Conservation (phyloP, 768 basidiomycete species). For the Russula dissimulans region DNA sequence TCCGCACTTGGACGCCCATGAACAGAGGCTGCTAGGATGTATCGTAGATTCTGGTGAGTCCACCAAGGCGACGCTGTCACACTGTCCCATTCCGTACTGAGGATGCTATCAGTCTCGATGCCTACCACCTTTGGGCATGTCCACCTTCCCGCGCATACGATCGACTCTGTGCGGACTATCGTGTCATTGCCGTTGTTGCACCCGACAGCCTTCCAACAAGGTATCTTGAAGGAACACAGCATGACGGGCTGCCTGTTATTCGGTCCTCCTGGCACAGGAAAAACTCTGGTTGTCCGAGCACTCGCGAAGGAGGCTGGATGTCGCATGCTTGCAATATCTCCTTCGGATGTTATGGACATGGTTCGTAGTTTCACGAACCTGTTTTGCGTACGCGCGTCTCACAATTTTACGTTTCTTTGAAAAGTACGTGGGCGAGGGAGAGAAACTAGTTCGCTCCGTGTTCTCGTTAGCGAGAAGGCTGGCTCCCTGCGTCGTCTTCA, state of each 20-base stretch:
- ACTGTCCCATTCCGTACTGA: constrained; percentile 6
- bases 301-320: constrained; percentile 91
- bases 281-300: constrained; percentile 82
- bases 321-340: constrained; percentile 82
- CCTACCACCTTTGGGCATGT: constrained; percentile 82
- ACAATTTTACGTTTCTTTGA: background rate
- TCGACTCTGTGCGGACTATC: constrained; percentile 86
- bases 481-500: constrained; percentile 87
- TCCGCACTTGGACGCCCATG: constrained; percentile 67
- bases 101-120: constrained; percentile 44
- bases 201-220: constrained; percentile 79
- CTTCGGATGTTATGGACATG: constrained; percentile 96
- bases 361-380: constrained; percentile 32
- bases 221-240: constrained; percentile 83
- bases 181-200: constrained; percentile 84
- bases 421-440: constrained; percentile 83
- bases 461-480: constrained; percentile 80
- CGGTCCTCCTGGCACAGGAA: constrained; percentile 90
- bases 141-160: constrained; percentile 78
- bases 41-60: constrained; percentile 70
- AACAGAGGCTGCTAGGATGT: constrained; percentile 69
- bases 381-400: background rate
- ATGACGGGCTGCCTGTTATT: constrained; percentile 90
- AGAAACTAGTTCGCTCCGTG: constrained; percentile 81
- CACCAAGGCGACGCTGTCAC: background rate